Base-by-base conservation (phyloP, 106 monocot species). In the Acanthochlamys bracteata region DNA sequence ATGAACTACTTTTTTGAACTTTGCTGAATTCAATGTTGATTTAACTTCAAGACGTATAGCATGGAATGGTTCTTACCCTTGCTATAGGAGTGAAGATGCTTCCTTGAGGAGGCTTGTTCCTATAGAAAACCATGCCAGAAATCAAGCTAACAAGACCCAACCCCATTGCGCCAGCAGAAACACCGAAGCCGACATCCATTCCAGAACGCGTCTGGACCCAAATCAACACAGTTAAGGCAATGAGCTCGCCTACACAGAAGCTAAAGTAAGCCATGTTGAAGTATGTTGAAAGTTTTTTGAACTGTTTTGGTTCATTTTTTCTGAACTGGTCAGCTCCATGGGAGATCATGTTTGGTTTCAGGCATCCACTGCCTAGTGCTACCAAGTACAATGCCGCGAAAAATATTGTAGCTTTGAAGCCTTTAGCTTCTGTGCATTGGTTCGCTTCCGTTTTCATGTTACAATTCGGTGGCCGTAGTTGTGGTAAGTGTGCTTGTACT, bases 341-440 rank as follows among this genome's bases (percentile, higher is more conserved):
- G 20, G 89, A 66, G n/a, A 89, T 89, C 79, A 89, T 84, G 72
- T 89, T 89, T 17, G 89, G 89, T 67, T 89, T 89, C 16, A 89
- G 61, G 65, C 89, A 89, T 0, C 89, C 89, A 55, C 89, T 89
- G 15, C 89, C 89, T 17, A 89, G 27, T 17, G 89, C 89, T 59
- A 89, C 84, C 59, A 89, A 61, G 71, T 89, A 84, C 39, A 89
- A 84, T 4, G 89, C 89, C 7, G 71, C 57, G 66, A 89, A 89
- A 63, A 89, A 89, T 20, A 84, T 74, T 33, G 74, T 57, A 33
- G 84, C 81, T 59, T 79, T 79, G 71, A 82, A 69, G 20, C 82
- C 89, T 33, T 74, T 55, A 13, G 84, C 89, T 42, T 89, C 84
- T 24, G 54, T 45, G 61, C 89, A 89, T 7, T 69, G 65, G 11